A percentile compares a stretch with the other conserved stretches of the same genome.
Evolutionary conservation across 2,329 filamentous ascomycete genomes (phyloP).

Genomic region (Hymenoscyphus repandus): DNA sequence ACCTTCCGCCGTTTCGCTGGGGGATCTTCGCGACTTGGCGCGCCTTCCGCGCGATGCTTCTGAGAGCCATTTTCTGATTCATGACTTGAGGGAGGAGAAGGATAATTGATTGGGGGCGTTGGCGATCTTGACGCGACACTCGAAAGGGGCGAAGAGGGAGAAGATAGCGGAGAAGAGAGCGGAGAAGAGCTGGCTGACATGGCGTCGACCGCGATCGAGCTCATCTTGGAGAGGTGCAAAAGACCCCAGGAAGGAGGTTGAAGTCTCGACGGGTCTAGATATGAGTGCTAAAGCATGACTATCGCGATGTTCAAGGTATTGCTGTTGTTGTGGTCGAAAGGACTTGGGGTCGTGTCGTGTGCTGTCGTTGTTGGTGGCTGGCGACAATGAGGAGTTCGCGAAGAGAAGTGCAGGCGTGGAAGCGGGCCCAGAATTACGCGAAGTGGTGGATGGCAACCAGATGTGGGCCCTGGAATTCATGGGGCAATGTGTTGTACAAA

Average conservation of each 20-base stretch:
- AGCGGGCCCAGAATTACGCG: no score
- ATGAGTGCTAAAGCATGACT: neutral
- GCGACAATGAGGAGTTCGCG: no score
- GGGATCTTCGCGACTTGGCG: slow-evolving; percentile 34
- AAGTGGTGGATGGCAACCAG: no score
- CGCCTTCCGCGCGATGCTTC: slow-evolving; percentile 10
- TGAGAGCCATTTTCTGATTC: slow-evolving; percentile 19
- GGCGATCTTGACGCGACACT: slow-evolving; percentile 34
- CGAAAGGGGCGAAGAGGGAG: slow-evolving; percentile 31
- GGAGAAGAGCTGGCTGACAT: slow-evolving; percentile 3
- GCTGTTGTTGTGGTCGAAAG: no score
- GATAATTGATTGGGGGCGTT: slow-evolving; percentile 27
- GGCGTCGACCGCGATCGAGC: neutral
- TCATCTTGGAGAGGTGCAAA: neutral
- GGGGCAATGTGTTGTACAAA: no score
- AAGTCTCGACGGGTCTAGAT: neutral
- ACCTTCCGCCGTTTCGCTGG: slow-evolving; percentile 73
- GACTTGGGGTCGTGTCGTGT: no score
- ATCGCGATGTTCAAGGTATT: no score
- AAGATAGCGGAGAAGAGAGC: slow-evolving; percentile 6
- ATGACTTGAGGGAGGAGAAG: slow-evolving; percentile 27
- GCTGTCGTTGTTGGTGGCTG: no score
- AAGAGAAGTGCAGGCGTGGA: no score
- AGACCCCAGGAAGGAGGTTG: neutral
- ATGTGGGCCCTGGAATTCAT: no score